Evolutionary conservation across 1,139 yeast genomes (phyloP), one percentile per base, ranked within the genome.

Genomic region (Candida albicans): DNA sequence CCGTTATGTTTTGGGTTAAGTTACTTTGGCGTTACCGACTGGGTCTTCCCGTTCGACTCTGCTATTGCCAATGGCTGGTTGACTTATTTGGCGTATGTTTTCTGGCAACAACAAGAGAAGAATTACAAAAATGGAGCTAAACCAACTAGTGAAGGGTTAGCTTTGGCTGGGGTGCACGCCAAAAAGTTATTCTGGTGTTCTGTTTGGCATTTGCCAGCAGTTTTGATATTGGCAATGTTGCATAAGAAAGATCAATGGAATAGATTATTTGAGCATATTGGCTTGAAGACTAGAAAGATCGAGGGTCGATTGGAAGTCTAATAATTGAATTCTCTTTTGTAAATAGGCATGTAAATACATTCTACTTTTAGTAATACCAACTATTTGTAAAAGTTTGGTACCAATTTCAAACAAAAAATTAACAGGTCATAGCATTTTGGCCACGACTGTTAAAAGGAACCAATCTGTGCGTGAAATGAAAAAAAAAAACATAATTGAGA

Each of bases 211-310:
- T 68, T 95, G 42, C 99, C 99, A 1, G 93, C 88, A 0, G 84
- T 95, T 8, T 69, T 95, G 44, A 84, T 90, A 24, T 71, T 95
- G 48, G 98, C 98, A 1, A 90, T 95, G 90, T 64, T 91, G 42
- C 99, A 95, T 65, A 95, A 93, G 65, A 85, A 84, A 60, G 97
- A 96, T 2, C 91, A 91, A 62, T 91, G 97, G 97, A 96, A 89
- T 59, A 79, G 93, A 70, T 58, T 87, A 37, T 61, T 65, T 43
- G 49, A 49, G 11, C 68, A 66, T 44, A 40, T 37, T 14, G 40
- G 40, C 24, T 37, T 37, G 26, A 37, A 32, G 32, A 37, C 13
- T 22, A 2, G 13, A n/a, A 14, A 14, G 9, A 10, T 14, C 18
- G 14, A 12, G 9, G 33, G 10, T 30, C 3, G 12, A 32, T 13